Percentiles rank a stretch among this genome's conserved stretches.
Conservation (phyloP, 345 rosid genomes). For the Gossypium mustelinum region DNA sequence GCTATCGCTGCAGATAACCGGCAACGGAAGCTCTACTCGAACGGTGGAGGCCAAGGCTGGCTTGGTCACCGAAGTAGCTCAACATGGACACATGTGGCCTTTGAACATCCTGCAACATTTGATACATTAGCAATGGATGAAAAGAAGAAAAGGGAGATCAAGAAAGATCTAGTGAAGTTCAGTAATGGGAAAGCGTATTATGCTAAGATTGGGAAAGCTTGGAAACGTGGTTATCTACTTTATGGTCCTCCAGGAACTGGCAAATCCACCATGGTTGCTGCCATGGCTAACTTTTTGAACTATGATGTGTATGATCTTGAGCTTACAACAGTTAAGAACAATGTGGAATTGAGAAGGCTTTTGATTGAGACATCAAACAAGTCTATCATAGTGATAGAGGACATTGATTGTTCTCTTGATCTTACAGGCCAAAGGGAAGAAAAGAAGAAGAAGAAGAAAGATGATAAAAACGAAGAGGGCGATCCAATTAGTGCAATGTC, state of each 20-base stretch:
- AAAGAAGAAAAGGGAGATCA: conserved; percentile 23
- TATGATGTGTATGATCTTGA: conserved; percentile 29
- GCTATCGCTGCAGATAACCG: conserved; percentile 3
- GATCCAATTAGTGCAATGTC: background rate
- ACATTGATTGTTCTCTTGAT: conserved; percentile 27
- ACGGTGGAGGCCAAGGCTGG: conserved; percentile 1
- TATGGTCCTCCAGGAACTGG: conserved; percentile 30
- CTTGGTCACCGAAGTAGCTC: background rate
- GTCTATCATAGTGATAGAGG: conserved; percentile 28
- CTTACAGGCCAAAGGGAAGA: conserved; percentile 19
- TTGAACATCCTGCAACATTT: conserved; percentile 27
- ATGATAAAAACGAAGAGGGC: background rate
- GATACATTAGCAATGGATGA: conserved; percentile 27
- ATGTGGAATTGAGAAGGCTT: conserved; percentile 20
- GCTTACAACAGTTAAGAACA: conserved; percentile 19
- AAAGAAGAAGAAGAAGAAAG: conserved; percentile 14
- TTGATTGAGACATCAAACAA: conserved; percentile 22
- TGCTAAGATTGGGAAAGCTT: conserved; percentile 24
- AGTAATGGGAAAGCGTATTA: conserved; percentile 23
- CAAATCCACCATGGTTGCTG: conserved; percentile 28
- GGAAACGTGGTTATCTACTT: conserved; percentile 32
- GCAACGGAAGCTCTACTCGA: conserved; percentile 27
- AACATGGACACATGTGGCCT: conserved; percentile 18
- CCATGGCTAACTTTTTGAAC: conserved; percentile 23
- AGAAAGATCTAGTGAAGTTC: conserved; percentile 23